Conservation (phyloP, 176 grass and related monocot genomes). For the Miscanthus lutarioriparius region DNA sequence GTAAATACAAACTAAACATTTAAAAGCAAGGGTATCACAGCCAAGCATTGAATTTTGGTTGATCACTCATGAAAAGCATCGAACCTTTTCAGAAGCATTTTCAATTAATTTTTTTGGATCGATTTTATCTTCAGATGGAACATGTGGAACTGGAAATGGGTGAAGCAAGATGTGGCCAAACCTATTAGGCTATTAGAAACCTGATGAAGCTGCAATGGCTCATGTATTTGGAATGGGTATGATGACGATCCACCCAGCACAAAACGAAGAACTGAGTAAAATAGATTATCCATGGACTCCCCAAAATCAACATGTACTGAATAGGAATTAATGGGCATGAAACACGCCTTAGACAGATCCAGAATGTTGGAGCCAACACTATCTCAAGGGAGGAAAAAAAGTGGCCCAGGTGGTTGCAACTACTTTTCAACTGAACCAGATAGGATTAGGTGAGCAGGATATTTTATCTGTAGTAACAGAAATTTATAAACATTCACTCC, state of each 20-base stretch:
- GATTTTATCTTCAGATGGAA: not conserved
- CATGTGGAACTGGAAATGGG: not conserved
- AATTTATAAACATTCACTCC: not conserved
- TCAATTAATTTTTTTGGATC: not conserved
- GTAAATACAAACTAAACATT: not conserved
- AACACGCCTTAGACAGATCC: not conserved
- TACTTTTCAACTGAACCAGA: constrained; percentile 30
- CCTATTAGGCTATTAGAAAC: not conserved
- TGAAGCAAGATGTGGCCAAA: not conserved
- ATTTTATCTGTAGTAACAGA: not conserved
- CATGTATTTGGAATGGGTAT: not conserved
- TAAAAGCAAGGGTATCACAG: not conserved
- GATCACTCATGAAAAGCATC: constrained; percentile 4
- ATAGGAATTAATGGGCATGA: constrained; percentile 8
- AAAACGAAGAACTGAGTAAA: not conserved
- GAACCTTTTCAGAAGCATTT: not conserved
- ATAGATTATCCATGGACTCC: not conserved
- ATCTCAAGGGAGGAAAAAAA: not conserved
- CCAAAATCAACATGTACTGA: constrained; percentile 1
- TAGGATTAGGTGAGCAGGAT: constrained; percentile 18
- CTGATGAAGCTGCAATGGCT: constrained; percentile 7
- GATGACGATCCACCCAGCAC: not conserved
- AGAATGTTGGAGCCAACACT: constrained; percentile 18
- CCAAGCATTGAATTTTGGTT: not conserved
- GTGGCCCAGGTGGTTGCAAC: constrained; percentile 16